A percentile compares a stretch with the other conserved stretches of the same genome.
phyloP scores from a whole-genome alignment of 164 flowering plant species.

The Saururus chinensis region DNA sequence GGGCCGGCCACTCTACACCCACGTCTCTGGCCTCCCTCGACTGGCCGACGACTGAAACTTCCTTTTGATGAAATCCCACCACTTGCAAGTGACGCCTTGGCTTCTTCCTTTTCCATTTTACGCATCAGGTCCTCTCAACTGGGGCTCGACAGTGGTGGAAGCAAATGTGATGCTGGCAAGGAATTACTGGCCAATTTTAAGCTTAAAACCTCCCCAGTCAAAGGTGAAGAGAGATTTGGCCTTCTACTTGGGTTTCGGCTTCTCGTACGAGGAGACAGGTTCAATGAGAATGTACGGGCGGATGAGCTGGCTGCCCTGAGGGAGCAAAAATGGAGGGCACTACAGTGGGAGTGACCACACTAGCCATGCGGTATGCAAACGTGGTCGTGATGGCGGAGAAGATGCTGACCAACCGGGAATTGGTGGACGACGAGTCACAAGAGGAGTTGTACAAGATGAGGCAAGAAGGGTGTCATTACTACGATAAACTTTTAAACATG shows the following conservation, averaged over 20 bases:
- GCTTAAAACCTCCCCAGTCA: not conserved
- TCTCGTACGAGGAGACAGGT: not conserved
- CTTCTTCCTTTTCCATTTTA: not conserved
- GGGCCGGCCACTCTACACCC: no score
- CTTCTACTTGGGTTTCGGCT: slow-evolving; percentile 1
- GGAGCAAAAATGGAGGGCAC: slow-evolving; percentile 23
- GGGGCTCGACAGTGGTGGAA: not conserved
- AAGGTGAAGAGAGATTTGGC: not conserved
- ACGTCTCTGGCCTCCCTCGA: slow-evolving; percentile 20
- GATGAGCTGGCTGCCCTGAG: not conserved
- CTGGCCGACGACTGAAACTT: slow-evolving; percentile 4
- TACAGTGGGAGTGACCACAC: slow-evolving; percentile 58
- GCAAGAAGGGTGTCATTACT: no score
- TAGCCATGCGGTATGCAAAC: slow-evolving; percentile 56
- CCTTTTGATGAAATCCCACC: slow-evolving; percentile 1
- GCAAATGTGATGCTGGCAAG: not conserved
- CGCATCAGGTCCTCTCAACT: not conserved
- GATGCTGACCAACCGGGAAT: slow-evolving; percentile 16
- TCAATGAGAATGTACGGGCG: not conserved
- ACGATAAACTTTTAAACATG: no score
- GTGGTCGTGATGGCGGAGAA: slow-evolving; percentile 39
- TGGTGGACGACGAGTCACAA: slow-evolving; percentile 25
- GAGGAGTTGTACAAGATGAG: slow-evolving; percentile 44
- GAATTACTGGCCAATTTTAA: slow-evolving; percentile 27
- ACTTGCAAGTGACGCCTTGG: not conserved